phyloP scores from a whole-genome alignment of 2,329 filamentous ascomycete species.

The Sporothrix inflata region DNA sequence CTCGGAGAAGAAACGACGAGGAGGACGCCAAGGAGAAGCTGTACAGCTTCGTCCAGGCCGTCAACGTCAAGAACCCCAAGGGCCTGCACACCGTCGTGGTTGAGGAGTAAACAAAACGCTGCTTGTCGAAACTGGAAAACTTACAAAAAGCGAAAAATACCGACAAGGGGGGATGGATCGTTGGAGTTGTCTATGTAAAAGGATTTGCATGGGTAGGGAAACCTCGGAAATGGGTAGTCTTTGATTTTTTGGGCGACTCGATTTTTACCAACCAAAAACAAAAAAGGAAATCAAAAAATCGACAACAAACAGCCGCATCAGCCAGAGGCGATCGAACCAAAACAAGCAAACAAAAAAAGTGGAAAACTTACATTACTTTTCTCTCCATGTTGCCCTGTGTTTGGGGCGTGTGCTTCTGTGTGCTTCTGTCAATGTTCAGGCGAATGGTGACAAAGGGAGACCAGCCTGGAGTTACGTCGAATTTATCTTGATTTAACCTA shows the following conservation, averaged over 20 bases:
- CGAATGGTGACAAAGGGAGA: not conserved
- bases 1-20: slow-evolving; percentile 99
- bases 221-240: slow-evolving; percentile 28
- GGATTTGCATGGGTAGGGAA: slow-evolving; percentile 29
- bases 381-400: not conserved
- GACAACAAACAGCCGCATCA: slow-evolving; percentile 18
- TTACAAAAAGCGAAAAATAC: slow-evolving; percentile 16
- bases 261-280: slow-evolving; percentile 28
- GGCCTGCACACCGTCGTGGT: slow-evolving; percentile 92
- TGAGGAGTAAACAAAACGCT: slow-evolving; percentile 58
- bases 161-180: slow-evolving; percentile 5
- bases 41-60: slow-evolving; percentile 99
- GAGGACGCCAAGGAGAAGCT: slow-evolving; percentile 99
- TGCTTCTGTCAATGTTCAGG: not conserved
- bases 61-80: slow-evolving; percentile 99
- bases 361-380: slow-evolving; percentile 9
- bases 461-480: too few species aligned
- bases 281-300: slow-evolving; percentile 28
- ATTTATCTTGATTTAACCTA: not conserved
- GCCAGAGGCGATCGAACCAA: slow-evolving; percentile 6
- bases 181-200: slow-evolving; percentile 20
- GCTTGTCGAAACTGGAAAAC: slow-evolving; percentile 1
- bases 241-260: slow-evolving; percentile 30
- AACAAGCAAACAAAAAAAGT: slow-evolving; percentile 22
- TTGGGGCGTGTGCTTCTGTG: not conserved